Base-by-base conservation (phyloP, 306 rosid genomes). In the Morella rubra region DNA sequence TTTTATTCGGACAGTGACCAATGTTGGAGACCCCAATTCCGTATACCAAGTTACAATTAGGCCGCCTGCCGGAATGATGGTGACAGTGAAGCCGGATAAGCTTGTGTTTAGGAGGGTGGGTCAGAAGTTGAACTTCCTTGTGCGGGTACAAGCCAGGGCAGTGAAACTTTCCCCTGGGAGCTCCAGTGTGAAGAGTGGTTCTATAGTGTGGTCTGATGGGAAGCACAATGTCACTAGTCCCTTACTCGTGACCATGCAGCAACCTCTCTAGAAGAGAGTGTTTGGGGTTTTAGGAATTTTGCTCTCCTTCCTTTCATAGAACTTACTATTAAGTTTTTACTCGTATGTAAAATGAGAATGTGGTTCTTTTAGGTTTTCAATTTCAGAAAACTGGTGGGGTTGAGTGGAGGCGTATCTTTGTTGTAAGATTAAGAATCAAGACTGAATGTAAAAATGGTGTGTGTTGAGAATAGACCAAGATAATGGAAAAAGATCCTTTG, bases 241-340 rank as follows among this genome's bases (percentile, higher is more conserved):
- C 44, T 47, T 91, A 77, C 88, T 93, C 75, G 98, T 91, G 79
- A 90, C 97, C 22, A 89, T 91, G 97, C 98, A 91, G 80, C 94
- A 91, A 60, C 98, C 96, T 80, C 88, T 91, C 60, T 87, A 85
- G 78, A 19, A 85, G 78, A 19, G 85, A 76, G 84, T 60, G 75
- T 55, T 44, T 51, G 46, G 70, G 67, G 84, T 55, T 59, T 61
- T 80, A 32, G 78, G 83, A 51, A 72, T 77, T 81, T 77, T 81
- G 84, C 76, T 76, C 41, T 55, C 71, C 77, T 52, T n/a, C 47
- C 81, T 82, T 81, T 81, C 74, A 76, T 62, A 84, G 83, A 81
- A 75, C 37, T 71, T 78, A 24, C 73, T 70, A 47, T 44, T 22
- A 22, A 69, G 59, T 58, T 71, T 54, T 65, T 78, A 54, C 82